Conservation (phyloP, 2,329 filamentous ascomycete species). For the Venturia carpophila region DNA sequence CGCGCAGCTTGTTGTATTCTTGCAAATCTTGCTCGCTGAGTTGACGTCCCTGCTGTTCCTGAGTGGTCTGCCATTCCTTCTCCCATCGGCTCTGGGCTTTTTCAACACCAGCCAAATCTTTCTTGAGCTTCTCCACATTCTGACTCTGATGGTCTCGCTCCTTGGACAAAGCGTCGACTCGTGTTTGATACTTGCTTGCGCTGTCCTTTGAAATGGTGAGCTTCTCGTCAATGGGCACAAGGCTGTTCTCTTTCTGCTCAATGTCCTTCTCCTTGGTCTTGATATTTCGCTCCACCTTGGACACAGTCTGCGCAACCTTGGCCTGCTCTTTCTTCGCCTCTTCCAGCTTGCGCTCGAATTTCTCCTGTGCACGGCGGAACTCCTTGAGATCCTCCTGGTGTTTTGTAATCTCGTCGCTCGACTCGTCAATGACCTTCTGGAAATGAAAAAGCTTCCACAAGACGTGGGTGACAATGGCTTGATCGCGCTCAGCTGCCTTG, state of each 20-base stretch:
- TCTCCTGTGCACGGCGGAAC: slow-evolving; percentile 77
- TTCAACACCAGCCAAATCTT: slow-evolving; percentile 74
- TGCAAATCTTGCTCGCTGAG: slow-evolving; percentile 79
- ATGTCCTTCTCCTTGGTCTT: slow-evolving; percentile 79
- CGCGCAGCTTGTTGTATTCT: slow-evolving; percentile 77
- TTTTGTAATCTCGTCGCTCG: slow-evolving; percentile 79
- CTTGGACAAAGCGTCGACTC: slow-evolving; percentile 63
- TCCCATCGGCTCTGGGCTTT: slow-evolving; percentile 87
- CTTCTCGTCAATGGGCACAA: slow-evolving; percentile 90
- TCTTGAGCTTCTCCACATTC: slow-evolving; percentile 65
- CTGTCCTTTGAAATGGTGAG: slow-evolving; percentile 69
- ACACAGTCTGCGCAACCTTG: slow-evolving; percentile 65
- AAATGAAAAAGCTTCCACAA: slow-evolving; percentile 97
- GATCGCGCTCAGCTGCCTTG: slow-evolving; percentile 83
- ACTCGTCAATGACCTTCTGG: slow-evolving; percentile 86
- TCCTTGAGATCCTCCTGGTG: slow-evolving; percentile 95
- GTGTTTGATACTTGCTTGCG: slow-evolving; percentile 57
- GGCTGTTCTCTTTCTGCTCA: slow-evolving; percentile 73
- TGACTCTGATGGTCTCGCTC: slow-evolving; percentile 66
- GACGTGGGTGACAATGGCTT: slow-evolving; percentile 85
- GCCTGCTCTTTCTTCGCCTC: slow-evolving; percentile 77
- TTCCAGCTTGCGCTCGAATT: slow-evolving; percentile 72
- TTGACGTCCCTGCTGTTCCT: slow-evolving; percentile 79
- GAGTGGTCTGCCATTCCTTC: slow-evolving; percentile 72
- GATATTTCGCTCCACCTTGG: slow-evolving; percentile 76